Evolutionary conservation across 2,329 filamentous ascomycete species (phyloP), one percentile per base, ranked within the genome.

Genomic region (Fusarium nematophilum): DNA sequence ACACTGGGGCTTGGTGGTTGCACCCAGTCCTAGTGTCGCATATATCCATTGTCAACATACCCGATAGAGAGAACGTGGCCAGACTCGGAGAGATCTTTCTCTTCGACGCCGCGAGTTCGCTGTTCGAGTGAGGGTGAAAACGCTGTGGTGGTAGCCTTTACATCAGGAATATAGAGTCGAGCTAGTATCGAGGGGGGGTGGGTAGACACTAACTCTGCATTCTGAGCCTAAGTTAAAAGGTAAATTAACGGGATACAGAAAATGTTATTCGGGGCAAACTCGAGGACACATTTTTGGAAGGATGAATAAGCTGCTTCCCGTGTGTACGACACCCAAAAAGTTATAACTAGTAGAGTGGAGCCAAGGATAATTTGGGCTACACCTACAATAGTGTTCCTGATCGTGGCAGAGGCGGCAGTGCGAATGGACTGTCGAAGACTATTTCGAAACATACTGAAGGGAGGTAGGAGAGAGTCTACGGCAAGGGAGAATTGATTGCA

Each of bases 121-220:
- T 98, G 94, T 86, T 98, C 95, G 78, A 99, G 91, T 81, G 98
- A 98, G 73, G 94, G 97, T 72, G 95, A 98, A 74, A 98, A 94
- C 86, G 98, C 95, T 75, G 94, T 99, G 73, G 95, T 95, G 60
- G 93, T 82, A 75, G 95, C 93, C 88, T 98, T 98, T 72, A 91
- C 90, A 76, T 96, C 93, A 81, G 89, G 83, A 78, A 92, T 94
- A 83, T 97, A 98, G 81, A 86, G 87, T 83, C 95, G 92, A 79
- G 88, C 81, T n/a, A n/a, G n/a, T n/a, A n/a, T n/a, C n/a, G n/a
- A n/a, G n/a, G n/a, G n/a, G 74, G 86, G 83, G 84, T 87, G 90
- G 84, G 89, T 82, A 79, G 86, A 85, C 78, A 87, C 89, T 78
- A 93, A 91, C 83, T 87, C 86, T 84, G 88, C 89, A 85, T 90